A percentile compares a stretch with the other conserved stretches of the same genome.
Evolutionary conservation across 345 rosid species (phyloP).

Genomic region (Euphorbia tirucalli): DNA sequence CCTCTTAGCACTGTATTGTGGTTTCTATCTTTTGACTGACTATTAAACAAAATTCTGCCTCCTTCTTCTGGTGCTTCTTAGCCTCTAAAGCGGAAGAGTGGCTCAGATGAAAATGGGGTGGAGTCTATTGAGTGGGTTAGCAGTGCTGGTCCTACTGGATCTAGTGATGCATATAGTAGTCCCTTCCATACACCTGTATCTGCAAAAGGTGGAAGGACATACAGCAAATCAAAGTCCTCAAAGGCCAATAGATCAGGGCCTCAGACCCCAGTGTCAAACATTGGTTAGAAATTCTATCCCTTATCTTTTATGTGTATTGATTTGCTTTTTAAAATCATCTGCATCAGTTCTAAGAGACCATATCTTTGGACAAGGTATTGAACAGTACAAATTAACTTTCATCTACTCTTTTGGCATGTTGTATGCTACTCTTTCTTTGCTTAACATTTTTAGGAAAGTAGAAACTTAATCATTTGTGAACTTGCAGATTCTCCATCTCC

Average conservation of each 20-base stretch:
- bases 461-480: conserved; percentile 27
- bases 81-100: conserved; percentile 60
- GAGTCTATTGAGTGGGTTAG: conserved; percentile 41
- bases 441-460: neutral
- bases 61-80: conserved; percentile 29
- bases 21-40: neutral
- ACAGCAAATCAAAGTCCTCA: conserved; percentile 54
- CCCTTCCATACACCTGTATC: conserved; percentile 75
- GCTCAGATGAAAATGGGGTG: conserved; percentile 35
- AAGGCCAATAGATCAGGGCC: conserved; percentile 60
- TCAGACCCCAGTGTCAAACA: conserved; percentile 64
- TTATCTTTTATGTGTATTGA: neutral
- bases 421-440: neutral
- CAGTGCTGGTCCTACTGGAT: conserved; percentile 57
- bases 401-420: conserved; percentile 2
- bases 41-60: conserved; percentile 17
- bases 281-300: conserved; percentile 44
- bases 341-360: neutral
- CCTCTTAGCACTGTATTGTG: neutral
- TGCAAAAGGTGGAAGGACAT: conserved; percentile 59
- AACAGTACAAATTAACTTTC: neutral
- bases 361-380: conserved; percentile 7
- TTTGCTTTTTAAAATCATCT: neutral
- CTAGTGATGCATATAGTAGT: conserved; percentile 38
- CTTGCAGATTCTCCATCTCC: conserved; percentile 71